Base-by-base conservation (phyloP, 2,329 filamentous ascomycete species). In the Ploettnerulaceae sp. region DNA sequence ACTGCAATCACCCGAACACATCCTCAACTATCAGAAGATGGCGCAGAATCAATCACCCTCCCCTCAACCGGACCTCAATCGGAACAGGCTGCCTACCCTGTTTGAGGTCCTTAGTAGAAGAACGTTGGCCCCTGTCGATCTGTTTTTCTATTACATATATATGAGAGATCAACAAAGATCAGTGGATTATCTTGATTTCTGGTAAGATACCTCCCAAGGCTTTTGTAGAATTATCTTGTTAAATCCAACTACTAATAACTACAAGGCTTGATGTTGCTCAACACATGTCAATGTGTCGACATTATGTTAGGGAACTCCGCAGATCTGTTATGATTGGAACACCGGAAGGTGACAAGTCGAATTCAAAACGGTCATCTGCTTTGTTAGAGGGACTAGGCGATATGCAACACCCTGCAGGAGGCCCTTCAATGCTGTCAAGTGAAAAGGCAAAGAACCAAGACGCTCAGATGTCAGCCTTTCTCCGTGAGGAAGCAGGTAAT, bases 91-190 rank as follows among this genome's bases (percentile, higher is more conserved):
- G 49, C 93, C 93, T 36, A 96, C 89, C 1, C 79, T 98, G 41
- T 96, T 95, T 65, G 94, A 98, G 69, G 93, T 98, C 46, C 73
- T 98, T 51, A 95, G 89, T 65, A 82, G 94, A 57, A 83, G 89
- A 55, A 98, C 93, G n/a, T 76, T 94, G 15, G 88, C 94, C 38
- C 93, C 93, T 0, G 91, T 98, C 48, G 94, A 98, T 64, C 75
- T 98, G 8, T 98, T 95, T 68, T 96, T 90, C 2, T 98, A 98
- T 72, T 98, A 98, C 70, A 98, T 98, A 61, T 98, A 95, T 70
- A 98, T 98, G 93, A 82, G 93, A 61, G 94, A 98, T 67, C 90
- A 96, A 69, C 93, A 98, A 68, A 82, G 90, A 66, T 96, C 91
- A 6, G 93, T 98, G 9, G 93, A 98, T 64, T 98, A 98, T 62